Evolutionary conservation across 257 asterid genomes (phyloP).

Genomic region (Nicotiana benthamiana): DNA sequence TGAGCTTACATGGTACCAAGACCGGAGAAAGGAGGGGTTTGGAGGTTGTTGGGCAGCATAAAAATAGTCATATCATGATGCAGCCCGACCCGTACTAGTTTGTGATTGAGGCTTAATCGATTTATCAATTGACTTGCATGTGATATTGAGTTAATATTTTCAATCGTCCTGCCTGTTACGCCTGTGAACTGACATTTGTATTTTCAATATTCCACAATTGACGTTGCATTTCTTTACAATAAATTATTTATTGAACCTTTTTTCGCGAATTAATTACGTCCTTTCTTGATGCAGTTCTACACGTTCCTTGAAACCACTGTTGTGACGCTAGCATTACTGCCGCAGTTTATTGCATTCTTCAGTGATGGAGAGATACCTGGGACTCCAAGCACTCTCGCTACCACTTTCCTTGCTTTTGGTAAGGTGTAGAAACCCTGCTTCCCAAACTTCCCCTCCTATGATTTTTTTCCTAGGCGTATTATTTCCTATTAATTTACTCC

Average conservation of each 20-base stretch:
- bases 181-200: neutral
- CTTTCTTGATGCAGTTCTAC: slow-evolving; percentile 64
- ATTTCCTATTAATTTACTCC: neutral
- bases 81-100: neutral
- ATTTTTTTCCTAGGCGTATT: neutral
- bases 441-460: neutral
- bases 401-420: slow-evolving; percentile 93
- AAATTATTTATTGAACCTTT: neutral
- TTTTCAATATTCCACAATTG: neutral
- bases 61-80: neutral
- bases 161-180: neutral
- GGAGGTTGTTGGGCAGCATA: neutral
- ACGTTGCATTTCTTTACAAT: neutral
- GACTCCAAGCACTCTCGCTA: slow-evolving; percentile 89
- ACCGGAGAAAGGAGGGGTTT: neutral
- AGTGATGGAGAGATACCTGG: slow-evolving; percentile 91
- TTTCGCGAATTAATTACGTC: neutral
- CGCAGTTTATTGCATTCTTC: slow-evolving; percentile 83
- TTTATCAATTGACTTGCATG: neutral
- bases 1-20: neutral
- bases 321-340: slow-evolving; percentile 69
- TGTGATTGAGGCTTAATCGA: neutral
- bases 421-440: slow-evolving; percentile 12
- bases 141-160: neutral
- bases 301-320: slow-evolving; percentile 86